A percentile compares a stretch with the other conserved stretches of the same genome.
These are phyloP conservation scores for Geotrichum phurueaensis DNA, from an alignment of 1,139 yeast genomes.

Conservation along the genomic window DNA sequence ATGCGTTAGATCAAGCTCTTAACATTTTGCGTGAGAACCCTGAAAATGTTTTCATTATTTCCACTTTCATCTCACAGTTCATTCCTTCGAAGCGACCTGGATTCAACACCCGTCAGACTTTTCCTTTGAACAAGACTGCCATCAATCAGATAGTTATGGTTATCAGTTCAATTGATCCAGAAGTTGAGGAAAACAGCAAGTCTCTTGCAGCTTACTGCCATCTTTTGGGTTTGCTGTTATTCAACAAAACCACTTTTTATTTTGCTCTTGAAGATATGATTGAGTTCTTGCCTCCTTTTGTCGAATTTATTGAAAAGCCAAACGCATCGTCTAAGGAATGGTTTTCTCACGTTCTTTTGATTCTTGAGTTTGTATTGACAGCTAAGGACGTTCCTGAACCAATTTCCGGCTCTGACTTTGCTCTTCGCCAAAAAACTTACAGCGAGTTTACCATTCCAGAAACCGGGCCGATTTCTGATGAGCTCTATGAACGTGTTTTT, in stretches of 20 bases:
- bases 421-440: conserved; percentile 1
- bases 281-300: conserved; percentile 34
- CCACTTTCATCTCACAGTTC: conserved; percentile 42
- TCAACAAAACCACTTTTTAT: conserved; percentile 37
- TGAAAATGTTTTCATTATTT: conserved; percentile 44
- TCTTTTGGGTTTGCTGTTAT: conserved; percentile 45
- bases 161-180: conserved; percentile 36
- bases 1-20: conserved; percentile 46
- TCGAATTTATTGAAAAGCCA: conserved; percentile 22
- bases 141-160: conserved; percentile 37
- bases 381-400: conserved; percentile 22
- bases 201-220: conserved; percentile 44
- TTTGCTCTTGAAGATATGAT: conserved; percentile 40
- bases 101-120: not conserved
- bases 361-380: conserved; percentile 31
- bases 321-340: conserved; percentile 25
- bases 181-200: conserved; percentile 28
- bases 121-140: conserved; percentile 27
- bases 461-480: conserved; percentile 31
- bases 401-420: conserved; percentile 1
- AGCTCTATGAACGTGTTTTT: conserved; percentile 39
- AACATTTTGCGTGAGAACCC: conserved; percentile 48
- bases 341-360: conserved; percentile 32
- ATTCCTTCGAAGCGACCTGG: conserved; percentile 27
- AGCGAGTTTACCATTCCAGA: conserved; percentile 9